Conservation (phyloP, 2,329 filamentous ascomycete genomes). For the Rutstroemia sp. region DNA sequence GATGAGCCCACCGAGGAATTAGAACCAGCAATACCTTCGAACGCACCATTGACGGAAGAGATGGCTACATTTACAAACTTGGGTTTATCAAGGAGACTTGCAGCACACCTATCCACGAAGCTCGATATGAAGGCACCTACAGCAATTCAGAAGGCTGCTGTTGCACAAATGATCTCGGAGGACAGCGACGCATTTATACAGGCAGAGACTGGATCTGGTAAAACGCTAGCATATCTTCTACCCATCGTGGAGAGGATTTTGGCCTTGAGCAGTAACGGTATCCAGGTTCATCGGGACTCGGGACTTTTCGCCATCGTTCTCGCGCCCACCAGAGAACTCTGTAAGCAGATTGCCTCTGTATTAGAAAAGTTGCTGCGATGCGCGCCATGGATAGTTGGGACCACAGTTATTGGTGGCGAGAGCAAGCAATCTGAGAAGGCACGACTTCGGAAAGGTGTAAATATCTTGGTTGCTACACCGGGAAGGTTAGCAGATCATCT, state of each 20-base stretch:
- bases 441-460: conserved; percentile 85
- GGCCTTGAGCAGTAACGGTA: conserved; percentile 53
- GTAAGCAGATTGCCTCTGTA: conserved; percentile 86
- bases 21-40: conserved; percentile 67
- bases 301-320: conserved; percentile 92
- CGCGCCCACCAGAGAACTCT: conserved; percentile 86
- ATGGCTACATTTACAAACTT: conserved; percentile 80
- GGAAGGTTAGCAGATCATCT: conserved; percentile 87
- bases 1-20: conserved; percentile 39
- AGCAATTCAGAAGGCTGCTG: conserved; percentile 85
- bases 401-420: conserved; percentile 67
- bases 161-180: conserved; percentile 70
- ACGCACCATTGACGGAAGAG: conserved; percentile 80
- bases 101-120: conserved; percentile 76
- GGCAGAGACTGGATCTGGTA: conserved; percentile 94
- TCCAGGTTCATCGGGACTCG: conserved; percentile 69
- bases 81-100: conserved; percentile 72
- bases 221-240: conserved; percentile 91
- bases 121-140: conserved; percentile 86
- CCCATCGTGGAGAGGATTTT: conserved; percentile 87
- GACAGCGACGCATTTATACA: conserved; percentile 93
- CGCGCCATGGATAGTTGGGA: conserved; percentile 88
- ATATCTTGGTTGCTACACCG: conserved; percentile 91
- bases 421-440: conserved; percentile 80
- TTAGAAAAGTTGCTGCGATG: conserved; percentile 80